These are phyloP conservation scores for Neonectria punicea DNA, from an alignment of 2,329 filamentous ascomycete species.

Conservation along the genomic window DNA sequence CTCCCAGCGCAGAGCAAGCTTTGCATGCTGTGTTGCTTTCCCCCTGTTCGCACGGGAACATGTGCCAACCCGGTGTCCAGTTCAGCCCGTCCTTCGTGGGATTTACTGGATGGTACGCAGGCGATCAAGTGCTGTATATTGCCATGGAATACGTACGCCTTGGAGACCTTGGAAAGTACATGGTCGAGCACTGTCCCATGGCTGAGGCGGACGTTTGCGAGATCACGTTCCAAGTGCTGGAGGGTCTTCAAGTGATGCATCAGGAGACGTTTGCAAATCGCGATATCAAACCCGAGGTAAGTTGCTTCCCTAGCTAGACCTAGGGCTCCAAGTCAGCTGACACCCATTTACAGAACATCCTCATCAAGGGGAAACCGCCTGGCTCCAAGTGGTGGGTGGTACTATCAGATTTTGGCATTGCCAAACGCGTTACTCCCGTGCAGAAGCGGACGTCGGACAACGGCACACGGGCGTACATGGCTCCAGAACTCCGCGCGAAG, in stretches of 20 bases:
- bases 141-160: constrained; percentile 40
- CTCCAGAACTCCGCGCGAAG: constrained; percentile 29
- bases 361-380: constrained; percentile 30
- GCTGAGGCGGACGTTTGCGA: constrained; percentile 30
- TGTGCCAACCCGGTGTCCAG: background rate
- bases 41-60: background rate
- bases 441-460: constrained; percentile 3
- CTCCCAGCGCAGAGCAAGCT: background rate
- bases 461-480: constrained; percentile 31
- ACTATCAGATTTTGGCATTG: constrained; percentile 39
- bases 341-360: constrained; percentile 29
- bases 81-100: constrained; percentile 40
- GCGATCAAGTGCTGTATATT: constrained; percentile 28
- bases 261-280: constrained; percentile 35
- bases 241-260: constrained; percentile 36
- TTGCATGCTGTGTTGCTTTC: background rate
- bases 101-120: constrained; percentile 39
- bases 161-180: constrained; percentile 35
- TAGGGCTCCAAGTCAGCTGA: background rate
- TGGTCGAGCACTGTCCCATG: constrained; percentile 17
- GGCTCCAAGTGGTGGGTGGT: constrained; percentile 36
- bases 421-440: constrained; percentile 27
- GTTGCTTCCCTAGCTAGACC: background rate
- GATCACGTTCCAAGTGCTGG: constrained; percentile 34
- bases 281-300: constrained; percentile 37